Conservation (phyloP, 2,329 filamentous ascomycete genomes). For the Dothistroma pini region DNA sequence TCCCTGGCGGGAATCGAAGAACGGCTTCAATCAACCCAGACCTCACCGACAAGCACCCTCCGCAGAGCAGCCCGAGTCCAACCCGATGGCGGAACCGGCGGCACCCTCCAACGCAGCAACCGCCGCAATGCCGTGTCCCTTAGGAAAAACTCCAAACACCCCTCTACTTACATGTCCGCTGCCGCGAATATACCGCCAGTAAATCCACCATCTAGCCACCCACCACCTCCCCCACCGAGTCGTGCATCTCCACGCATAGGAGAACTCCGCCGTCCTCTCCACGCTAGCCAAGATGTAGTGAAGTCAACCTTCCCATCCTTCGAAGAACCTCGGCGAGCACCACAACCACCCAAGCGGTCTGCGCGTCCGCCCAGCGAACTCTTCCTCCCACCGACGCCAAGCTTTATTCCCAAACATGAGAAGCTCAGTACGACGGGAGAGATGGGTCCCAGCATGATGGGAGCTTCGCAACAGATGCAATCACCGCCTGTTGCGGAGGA, state of each 20-base stretch:
- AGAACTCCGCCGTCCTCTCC: neutral
- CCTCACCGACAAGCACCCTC: neutral
- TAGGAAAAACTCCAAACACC: neutral
- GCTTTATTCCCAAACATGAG: neutral
- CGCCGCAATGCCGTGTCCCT: neutral
- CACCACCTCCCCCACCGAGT: neutral
- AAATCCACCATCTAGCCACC: constrained; percentile 2
- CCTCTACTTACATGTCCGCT: neutral
- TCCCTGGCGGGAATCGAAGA: neutral
- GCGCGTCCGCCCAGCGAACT: constrained; percentile 22
- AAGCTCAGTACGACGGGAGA: neutral
- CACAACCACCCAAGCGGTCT: constrained; percentile 23
- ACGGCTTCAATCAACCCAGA: neutral
- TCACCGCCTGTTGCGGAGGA: constrained; percentile 21
- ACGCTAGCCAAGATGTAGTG: neutral
- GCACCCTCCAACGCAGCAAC: neutral
- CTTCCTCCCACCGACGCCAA: constrained; percentile 12
- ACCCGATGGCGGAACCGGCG: neutral
- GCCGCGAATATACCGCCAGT: neutral
- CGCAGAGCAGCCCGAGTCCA: neutral
- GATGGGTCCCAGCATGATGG: neutral
- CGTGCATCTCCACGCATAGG: neutral
- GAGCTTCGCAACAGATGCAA: constrained; percentile 7
- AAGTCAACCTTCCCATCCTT: constrained; percentile 6
- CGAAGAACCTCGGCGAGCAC: constrained; percentile 18